These are phyloP conservation scores for Vitis rotundifolia DNA, from an alignment of 164 flowering plant genomes.

Conservation along the genomic window DNA sequence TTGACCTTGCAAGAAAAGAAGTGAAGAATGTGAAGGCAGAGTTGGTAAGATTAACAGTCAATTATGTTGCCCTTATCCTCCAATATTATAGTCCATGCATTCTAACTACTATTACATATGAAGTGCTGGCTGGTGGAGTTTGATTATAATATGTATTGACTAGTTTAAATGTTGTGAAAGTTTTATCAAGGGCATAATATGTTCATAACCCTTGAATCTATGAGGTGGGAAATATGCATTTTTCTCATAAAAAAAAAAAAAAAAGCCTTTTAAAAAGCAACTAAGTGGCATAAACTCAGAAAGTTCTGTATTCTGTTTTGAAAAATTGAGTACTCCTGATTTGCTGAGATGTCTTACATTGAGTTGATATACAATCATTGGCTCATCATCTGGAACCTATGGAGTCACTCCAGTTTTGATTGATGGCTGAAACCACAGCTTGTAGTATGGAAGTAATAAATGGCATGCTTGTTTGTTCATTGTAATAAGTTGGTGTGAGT, in stretches of 20 bases:
- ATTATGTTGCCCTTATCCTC: neutral
- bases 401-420: neutral
- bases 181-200: neutral
- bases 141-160: neutral
- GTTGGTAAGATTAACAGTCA: constrained; percentile 52
- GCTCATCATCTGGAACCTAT: too few species aligned
- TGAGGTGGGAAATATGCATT: neutral
- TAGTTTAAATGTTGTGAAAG: too few species aligned
- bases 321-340: too few species aligned
- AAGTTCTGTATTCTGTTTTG: neutral
- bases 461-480: too few species aligned
- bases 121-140: neutral
- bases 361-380: too few species aligned
- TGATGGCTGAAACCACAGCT: neutral
- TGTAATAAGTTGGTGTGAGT: too few species aligned
- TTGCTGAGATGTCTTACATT: too few species aligned
- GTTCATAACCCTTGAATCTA: neutral
- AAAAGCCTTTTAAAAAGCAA: too few species aligned
- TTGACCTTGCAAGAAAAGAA: constrained; percentile 79
- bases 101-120: neutral
- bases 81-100: neutral
- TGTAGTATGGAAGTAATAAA: too few species aligned
- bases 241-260: too few species aligned
- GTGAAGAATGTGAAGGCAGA: constrained; percentile 65
- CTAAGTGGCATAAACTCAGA: neutral